Evolutionary conservation across 805 yeast genomes (phyloP), one percentile per base, ranked within the genome.

Genomic region (Yarrowia divulgata): DNA sequence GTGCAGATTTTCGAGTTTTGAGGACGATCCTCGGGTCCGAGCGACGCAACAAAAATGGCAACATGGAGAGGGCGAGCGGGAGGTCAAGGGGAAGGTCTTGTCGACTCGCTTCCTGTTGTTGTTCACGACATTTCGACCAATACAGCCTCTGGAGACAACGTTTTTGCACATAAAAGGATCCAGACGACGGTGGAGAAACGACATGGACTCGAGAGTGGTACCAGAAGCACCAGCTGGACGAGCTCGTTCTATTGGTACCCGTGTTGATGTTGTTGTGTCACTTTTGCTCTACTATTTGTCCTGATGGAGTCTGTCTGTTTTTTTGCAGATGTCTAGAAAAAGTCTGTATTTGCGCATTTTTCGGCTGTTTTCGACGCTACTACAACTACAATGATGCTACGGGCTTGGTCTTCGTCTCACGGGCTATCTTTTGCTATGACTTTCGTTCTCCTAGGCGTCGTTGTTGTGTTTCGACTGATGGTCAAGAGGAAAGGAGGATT

Each of bases 401-500:
- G 14, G 49, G 49, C 1, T 1, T 7, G 6, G 6, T 23, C 35
- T 14, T 8, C 35, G 14, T 48, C 7, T 14, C 52, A 29, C 29
- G 12, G 35, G n/a, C 8, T 1, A 3, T 29, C 5, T 18, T 5
- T 8, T n/a, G 50, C 10, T 23, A 4, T 1, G 5, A 23, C 29
- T 23, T 5, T 7, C 7, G 6, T 13, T 19, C 16, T 12, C 34
- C 16, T 1, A 5, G 9, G 5, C 29, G 35, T 1, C 14, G 49
- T 16, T 29, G 52, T 48, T 14, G 52, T 48, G 18, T 16, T 16
- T 7, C n/a, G 3, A 57, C 63, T 57, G 63, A 57, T 57, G 63
- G 63, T 57, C 63, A 57, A 40, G 63, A 57, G 63, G 63, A 57
- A 57, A 29, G 48, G 63, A 40, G 63, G 46, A 42, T 42, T 57